Evolutionary conservation across 2,329 filamentous ascomycete species (phyloP).

Genomic region (Aspergillus novoparasiticus): DNA sequence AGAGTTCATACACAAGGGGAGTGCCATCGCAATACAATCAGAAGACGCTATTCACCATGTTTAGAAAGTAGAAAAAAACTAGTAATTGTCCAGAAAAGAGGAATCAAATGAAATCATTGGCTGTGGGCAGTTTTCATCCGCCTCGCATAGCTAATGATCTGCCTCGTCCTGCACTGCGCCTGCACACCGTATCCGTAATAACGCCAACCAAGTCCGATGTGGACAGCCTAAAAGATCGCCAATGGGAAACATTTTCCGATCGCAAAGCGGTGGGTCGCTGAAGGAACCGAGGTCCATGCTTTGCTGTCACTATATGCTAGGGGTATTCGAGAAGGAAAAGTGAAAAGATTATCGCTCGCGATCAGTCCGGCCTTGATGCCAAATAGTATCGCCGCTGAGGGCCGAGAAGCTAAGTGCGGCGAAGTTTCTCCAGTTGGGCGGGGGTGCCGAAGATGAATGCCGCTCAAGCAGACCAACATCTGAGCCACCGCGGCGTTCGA

Average conservation of each 20-base stretch:
- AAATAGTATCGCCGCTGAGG: constrained; percentile 50
- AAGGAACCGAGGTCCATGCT: constrained; percentile 14
- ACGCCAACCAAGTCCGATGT: constrained; percentile 31
- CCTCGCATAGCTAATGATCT: constrained; percentile 12
- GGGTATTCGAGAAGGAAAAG: constrained; percentile 14
- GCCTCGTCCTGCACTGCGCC: constrained; percentile 11
- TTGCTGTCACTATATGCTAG: background rate
- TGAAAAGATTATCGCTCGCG: constrained; percentile 36
- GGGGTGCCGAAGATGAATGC: constrained; percentile 34
- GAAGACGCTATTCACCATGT: background rate
- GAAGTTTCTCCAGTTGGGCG: constrained; percentile 47
- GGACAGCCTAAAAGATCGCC: constrained; percentile 30
- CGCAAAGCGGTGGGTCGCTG: constrained; percentile 10
- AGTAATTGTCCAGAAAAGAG: background rate
- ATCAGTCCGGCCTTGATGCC: constrained; percentile 45
- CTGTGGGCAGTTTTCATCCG: background rate
- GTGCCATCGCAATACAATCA: background rate
- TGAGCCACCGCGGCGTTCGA: constrained; percentile 43
- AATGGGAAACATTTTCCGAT: constrained; percentile 33
- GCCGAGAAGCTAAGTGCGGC: constrained; percentile 48
- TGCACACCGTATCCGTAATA: constrained; percentile 31
- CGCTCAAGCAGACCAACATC: constrained; percentile 38
- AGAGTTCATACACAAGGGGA: background rate
- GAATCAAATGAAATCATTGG: background rate
- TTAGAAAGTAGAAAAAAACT: background rate